These are phyloP conservation scores for Malassezia pachydermatis DNA, from an alignment of 1,284 basidiomycete species.

Conservation along the genomic window DNA sequence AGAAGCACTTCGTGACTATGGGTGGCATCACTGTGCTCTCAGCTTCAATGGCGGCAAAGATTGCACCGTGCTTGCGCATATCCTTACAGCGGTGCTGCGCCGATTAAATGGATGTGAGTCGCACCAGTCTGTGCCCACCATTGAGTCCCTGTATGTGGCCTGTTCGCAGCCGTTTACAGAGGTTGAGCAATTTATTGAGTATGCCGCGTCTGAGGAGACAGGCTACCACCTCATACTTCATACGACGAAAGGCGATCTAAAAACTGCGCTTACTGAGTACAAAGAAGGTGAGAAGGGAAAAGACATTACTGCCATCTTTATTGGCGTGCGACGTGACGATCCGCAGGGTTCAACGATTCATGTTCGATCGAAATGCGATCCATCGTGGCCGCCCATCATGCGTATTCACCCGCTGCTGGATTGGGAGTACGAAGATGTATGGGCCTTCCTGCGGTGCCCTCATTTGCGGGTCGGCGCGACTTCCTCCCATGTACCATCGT, in stretches of 20 bases:
- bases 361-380: constrained; percentile 29
- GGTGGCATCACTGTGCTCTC: constrained; percentile 50
- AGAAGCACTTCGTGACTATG: constrained; percentile 31
- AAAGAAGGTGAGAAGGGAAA: constrained; percentile 49
- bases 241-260: constrained; percentile 70
- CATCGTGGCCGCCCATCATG: constrained; percentile 75
- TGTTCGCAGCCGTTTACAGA: constrained; percentile 74
- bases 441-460: constrained; percentile 70
- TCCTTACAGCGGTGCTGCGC: constrained; percentile 64
- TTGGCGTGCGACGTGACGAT: constrained; percentile 77
- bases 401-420: constrained; percentile 91
- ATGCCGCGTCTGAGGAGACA: constrained; percentile 50
- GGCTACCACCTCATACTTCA: constrained; percentile 73
- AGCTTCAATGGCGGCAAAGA: constrained; percentile 99
- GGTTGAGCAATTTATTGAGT: constrained; percentile 72
- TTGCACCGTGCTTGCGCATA: constrained; percentile 81
- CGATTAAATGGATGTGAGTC: constrained; percentile 26
- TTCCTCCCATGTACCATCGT: too few relatives aligned
- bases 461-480: constrained; percentile 55
- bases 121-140: constrained; percentile 50
- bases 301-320: constrained; percentile 63
- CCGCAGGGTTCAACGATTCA: constrained; percentile 60
- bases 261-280: constrained; percentile 66
- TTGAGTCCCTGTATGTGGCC: constrained; percentile 77
- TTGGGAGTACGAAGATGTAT: constrained; percentile 81